Percentiles rank a stretch among this genome's conserved stretches.
phyloP scores from a whole-genome alignment of 2,329 filamentous ascomycete species.

The Exophiala aquamarina region DNA sequence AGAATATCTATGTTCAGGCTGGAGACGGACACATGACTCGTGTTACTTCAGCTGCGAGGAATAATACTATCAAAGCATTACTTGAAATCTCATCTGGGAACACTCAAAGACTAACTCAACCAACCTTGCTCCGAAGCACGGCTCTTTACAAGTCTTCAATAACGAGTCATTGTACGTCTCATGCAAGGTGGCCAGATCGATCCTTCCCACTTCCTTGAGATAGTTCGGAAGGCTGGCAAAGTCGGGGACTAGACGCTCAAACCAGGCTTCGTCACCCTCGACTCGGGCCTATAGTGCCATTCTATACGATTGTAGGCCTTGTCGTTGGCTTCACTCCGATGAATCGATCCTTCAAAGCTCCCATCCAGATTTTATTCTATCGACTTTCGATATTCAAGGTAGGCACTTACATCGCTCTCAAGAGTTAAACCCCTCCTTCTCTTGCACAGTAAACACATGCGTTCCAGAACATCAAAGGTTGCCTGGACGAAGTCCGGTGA shows the following conservation, averaged over 20 bases:
- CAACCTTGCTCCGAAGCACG: too few species aligned
- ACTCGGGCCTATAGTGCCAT: not conserved
- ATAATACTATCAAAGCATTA: too few species aligned
- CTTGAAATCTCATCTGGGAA: too few species aligned
- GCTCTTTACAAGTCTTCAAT: too few species aligned
- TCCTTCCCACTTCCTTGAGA: conserved; percentile 3
- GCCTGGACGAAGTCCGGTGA: conserved; percentile 1
- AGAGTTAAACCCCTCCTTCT: conserved; percentile 11
- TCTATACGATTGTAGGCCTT: not conserved
- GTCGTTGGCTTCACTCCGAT: conserved; percentile 3
- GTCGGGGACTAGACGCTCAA: conserved; percentile 17
- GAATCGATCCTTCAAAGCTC: not conserved
- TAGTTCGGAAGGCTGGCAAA: conserved; percentile 8
- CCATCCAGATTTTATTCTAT: conserved; percentile 14
- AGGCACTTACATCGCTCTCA: conserved; percentile 3
- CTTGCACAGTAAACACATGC: conserved; percentile 10
- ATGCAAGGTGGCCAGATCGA: conserved; percentile 13
- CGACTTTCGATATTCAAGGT: conserved; percentile 9
- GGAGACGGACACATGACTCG: too few species aligned
- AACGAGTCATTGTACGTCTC: conserved; percentile 9
- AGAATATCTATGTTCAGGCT: too few species aligned
- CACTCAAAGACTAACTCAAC: too few species aligned
- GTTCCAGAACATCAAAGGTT: conserved; percentile 5
- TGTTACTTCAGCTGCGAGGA: too few species aligned
- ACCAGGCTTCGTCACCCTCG: conserved; percentile 1